phyloP scores from a whole-genome alignment of 2,329 filamentous ascomycete genomes.

The Penicillium rolfsii region DNA sequence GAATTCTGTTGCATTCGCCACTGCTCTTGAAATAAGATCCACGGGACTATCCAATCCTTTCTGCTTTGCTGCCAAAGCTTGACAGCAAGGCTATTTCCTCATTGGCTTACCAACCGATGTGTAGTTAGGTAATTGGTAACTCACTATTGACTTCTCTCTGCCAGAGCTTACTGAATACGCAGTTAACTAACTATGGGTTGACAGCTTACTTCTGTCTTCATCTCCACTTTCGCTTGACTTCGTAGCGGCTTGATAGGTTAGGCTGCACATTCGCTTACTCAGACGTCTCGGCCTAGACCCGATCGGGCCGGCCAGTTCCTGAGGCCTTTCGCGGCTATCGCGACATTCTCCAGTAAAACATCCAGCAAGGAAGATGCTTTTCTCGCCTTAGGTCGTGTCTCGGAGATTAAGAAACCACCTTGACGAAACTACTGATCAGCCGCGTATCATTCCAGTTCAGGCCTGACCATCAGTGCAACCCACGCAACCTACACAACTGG shows the following conservation, averaged over 20 bases:
- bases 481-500: slow-evolving; percentile 22
- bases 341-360: not conserved
- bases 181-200: not conserved
- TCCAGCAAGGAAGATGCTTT: not conserved
- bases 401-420: slow-evolving; percentile 12
- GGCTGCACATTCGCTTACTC: slow-evolving; percentile 17
- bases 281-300: slow-evolving; percentile 15
- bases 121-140: too few relatives aligned
- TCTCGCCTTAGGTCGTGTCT: slow-evolving; percentile 6
- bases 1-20: slow-evolving; percentile 9
- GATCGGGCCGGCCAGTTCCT: slow-evolving; percentile 22
- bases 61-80: not conserved
- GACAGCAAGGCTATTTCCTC: not conserved
- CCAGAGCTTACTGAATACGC: not conserved
- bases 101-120: not conserved
- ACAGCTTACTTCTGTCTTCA: slow-evolving; percentile 1
- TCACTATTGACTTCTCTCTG: not conserved
- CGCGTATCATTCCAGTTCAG: slow-evolving; percentile 15
- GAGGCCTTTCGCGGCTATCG: slow-evolving; percentile 17
- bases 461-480: slow-evolving; percentile 29
- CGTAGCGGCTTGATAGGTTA: slow-evolving; percentile 11
- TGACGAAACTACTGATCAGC: slow-evolving; percentile 8
- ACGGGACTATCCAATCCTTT: not conserved
- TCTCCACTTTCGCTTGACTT: slow-evolving; percentile 1
- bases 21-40: not conserved